Conservation (phyloP, 164 flowering plant species). For the Dillenia suffruticosa region DNA sequence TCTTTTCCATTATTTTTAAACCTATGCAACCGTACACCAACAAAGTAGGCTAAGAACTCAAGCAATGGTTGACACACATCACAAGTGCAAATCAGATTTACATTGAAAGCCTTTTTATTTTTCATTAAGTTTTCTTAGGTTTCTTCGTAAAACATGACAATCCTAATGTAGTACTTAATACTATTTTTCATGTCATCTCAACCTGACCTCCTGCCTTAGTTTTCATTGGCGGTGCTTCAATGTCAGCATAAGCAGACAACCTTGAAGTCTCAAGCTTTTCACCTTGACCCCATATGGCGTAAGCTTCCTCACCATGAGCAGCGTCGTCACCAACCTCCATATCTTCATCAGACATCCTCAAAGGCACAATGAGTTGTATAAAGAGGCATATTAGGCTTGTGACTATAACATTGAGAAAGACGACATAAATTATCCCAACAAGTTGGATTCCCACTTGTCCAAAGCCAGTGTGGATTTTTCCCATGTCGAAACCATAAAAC, state of each 20-base stretch:
- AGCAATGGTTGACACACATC: too few species aligned
- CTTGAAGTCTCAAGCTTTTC: slow-evolving; percentile 16
- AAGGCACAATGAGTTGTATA: slow-evolving; percentile 26
- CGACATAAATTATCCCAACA: slow-evolving; percentile 25
- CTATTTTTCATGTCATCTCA: slow-evolving; percentile 5
- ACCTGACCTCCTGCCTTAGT: slow-evolving; percentile 6
- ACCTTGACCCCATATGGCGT: slow-evolving; percentile 34
- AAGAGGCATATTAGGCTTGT: slow-evolving; percentile 29
- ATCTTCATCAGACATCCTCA: slow-evolving; percentile 32
- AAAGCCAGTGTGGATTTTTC: slow-evolving; percentile 16
- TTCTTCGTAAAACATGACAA: too few species aligned
- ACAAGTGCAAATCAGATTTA: too few species aligned
- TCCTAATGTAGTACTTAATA: too few species aligned
- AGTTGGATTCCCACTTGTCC: slow-evolving; percentile 33
- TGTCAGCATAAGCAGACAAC: slow-evolving; percentile 10
- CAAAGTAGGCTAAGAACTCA: too few species aligned
- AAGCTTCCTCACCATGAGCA: slow-evolving; percentile 34
- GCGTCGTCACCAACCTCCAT: slow-evolving; percentile 42
- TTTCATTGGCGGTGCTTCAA: slow-evolving; percentile 8
- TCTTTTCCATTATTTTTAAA: too few species aligned
- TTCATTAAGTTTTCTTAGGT: too few species aligned
- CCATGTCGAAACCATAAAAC: slow-evolving; percentile 28
- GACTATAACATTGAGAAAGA: slow-evolving; percentile 17
- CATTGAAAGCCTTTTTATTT: too few species aligned
- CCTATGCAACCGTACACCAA: too few species aligned